Evolutionary conservation across 2,329 filamentous ascomycete species (phyloP).

Genomic region (Emericellopsis atlantica): DNA sequence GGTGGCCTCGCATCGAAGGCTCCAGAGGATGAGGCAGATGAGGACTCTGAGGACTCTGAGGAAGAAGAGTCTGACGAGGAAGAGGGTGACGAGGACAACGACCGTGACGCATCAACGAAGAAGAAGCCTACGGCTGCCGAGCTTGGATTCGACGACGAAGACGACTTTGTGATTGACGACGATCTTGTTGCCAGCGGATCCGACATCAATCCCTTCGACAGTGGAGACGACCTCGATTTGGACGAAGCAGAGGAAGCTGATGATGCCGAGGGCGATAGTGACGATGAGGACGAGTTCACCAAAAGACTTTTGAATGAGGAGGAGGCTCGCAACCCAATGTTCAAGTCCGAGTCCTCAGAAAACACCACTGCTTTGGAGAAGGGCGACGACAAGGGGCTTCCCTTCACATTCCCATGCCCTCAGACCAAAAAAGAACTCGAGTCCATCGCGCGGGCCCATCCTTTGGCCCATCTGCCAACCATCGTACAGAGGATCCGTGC

Average conservation of each 20-base stretch:
- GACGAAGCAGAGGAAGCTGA: constrained; percentile 36
- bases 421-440: constrained; percentile 64
- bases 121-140: constrained; percentile 43
- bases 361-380: constrained; percentile 19
- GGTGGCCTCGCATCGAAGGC: constrained; percentile 30
- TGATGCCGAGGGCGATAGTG: constrained; percentile 23
- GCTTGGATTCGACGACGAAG: constrained; percentile 78
- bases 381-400: constrained; percentile 45
- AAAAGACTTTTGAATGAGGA: constrained; percentile 51
- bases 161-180: constrained; percentile 85
- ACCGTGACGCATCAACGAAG: constrained; percentile 46
- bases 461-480: constrained; percentile 54
- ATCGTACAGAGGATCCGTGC: constrained; percentile 84
- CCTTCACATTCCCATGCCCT: constrained; percentile 81
- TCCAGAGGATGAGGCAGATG: constrained; percentile 19
- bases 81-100: constrained; percentile 38
- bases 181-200: constrained; percentile 77
- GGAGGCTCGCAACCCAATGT: constrained; percentile 40
- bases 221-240: constrained; percentile 39
- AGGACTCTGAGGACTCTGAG: constrained; percentile 15
- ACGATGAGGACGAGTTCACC: constrained; percentile 58
- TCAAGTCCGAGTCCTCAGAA: constrained; percentile 30
- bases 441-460: constrained; percentile 48
- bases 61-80: constrained; percentile 3
- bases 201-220: constrained; percentile 39